Percentiles rank a stretch among this genome's conserved stretches.
These are phyloP conservation scores for Inonotus hispidus DNA, from an alignment of 1,284 basidiomycete species.

Conservation along the genomic window DNA sequence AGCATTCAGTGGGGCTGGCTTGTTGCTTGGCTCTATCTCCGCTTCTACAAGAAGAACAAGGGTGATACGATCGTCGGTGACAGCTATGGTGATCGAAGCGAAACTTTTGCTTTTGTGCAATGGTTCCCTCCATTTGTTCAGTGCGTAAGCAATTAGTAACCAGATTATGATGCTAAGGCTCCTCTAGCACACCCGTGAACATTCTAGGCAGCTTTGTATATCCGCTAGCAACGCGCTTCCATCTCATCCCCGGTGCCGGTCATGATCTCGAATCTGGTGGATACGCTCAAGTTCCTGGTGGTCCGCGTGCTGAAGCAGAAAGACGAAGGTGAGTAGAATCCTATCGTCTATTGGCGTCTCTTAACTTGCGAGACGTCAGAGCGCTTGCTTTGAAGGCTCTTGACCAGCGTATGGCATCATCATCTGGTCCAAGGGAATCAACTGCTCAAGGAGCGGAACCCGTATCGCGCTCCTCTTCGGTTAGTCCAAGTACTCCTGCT, in stretches of 20 bases:
- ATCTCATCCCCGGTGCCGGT: slow-evolving; percentile 66
- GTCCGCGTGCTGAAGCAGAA: slow-evolving; percentile 91
- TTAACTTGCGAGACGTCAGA: slow-evolving; percentile 35
- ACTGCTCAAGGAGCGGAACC: slow-evolving; percentile 30
- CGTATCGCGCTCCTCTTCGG: slow-evolving; percentile 26
- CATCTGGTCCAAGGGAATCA: slow-evolving; percentile 39
- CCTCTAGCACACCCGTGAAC: slow-evolving; percentile 56
- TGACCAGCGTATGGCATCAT: slow-evolving; percentile 82
- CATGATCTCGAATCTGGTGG: slow-evolving; percentile 67
- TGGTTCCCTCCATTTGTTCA: slow-evolving; percentile 97
- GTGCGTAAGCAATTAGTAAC: slow-evolving; percentile 49
- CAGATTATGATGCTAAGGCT: slow-evolving; percentile 40
- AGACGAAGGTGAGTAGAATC: slow-evolving; percentile 61
- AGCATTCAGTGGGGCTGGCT: slow-evolving; percentile 99
- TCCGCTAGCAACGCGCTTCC: slow-evolving; percentile 66
- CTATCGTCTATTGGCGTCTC: neutral
- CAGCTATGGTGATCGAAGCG: slow-evolving; percentile 86
- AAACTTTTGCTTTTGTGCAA: slow-evolving; percentile 92
- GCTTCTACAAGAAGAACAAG: slow-evolving; percentile 89
- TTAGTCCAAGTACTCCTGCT: slow-evolving; percentile 26
- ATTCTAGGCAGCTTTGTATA: slow-evolving; percentile 67
- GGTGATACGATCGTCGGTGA: slow-evolving; percentile 53
- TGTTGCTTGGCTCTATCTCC: slow-evolving; percentile 89
- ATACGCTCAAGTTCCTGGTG: slow-evolving; percentile 76
- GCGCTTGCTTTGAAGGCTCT: slow-evolving; percentile 94